Conservation (phyloP, 345 rosid genomes). For the Durio zibethinus region DNA sequence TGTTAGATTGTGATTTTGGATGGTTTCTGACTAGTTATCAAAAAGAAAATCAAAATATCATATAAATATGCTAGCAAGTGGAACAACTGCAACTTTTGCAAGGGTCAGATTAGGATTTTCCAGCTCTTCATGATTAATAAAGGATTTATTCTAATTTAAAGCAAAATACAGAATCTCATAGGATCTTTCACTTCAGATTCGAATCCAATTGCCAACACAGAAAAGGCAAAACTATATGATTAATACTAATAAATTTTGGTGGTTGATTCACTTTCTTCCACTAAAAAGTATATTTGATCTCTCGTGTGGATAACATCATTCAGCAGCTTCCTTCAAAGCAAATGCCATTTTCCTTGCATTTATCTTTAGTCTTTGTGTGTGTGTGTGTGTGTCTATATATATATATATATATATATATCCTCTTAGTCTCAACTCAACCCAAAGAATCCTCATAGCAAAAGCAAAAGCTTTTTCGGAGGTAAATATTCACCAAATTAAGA, state of each 20-base stretch:
- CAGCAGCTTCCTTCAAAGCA: conserved; percentile 8
- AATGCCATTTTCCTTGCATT: background rate
- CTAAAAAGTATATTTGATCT: background rate
- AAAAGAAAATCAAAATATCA: background rate
- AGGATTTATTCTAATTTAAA: conserved; percentile 3
- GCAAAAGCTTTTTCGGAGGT: no score
- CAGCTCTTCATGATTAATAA: conserved; percentile 17
- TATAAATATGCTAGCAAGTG: background rate
- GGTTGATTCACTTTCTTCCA: conserved; percentile 5
- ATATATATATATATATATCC: background rate
- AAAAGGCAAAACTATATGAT: background rate
- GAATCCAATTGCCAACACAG: background rate
- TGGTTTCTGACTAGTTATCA: background rate
- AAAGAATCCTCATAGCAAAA: background rate
- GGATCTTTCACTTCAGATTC: conserved; percentile 1
- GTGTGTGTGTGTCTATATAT: no score
- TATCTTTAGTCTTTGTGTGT: background rate
- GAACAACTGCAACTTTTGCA: background rate
- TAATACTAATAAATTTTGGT: conserved; percentile 9
- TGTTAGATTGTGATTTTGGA: background rate
- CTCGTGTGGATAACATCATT: background rate
- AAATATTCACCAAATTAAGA: background rate
- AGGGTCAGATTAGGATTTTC: conserved; percentile 11
- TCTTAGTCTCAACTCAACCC: background rate
- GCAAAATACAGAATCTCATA: conserved; percentile 16